Evolutionary conservation across 2,329 filamentous ascomycete species (phyloP).

Genomic region (Volutella citrinella): DNA sequence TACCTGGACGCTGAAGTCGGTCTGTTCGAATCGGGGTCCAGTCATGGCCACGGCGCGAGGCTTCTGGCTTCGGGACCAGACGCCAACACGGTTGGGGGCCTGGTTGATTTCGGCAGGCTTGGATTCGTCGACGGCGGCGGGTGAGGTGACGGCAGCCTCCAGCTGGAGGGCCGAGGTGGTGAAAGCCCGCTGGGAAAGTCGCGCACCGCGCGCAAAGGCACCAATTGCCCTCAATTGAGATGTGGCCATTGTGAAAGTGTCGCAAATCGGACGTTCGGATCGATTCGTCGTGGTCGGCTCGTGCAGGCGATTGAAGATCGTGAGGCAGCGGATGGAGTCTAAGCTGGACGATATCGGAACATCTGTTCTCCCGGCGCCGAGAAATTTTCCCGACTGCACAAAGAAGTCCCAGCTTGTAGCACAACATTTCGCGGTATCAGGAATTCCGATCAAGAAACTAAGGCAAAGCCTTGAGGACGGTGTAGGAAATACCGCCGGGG

Average conservation of each 20-base stretch:
- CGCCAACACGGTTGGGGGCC: conserved; percentile 77
- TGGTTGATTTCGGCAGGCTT: conserved; percentile 58
- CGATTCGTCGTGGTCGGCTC: conserved; percentile 22
- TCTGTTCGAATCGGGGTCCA: conserved; percentile 96
- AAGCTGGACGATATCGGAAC: conserved; percentile 13
- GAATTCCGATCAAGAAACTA: too few relatives aligned
- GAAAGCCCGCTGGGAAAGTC: conserved; percentile 46
- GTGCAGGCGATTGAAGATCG: conserved; percentile 15
- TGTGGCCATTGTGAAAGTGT: conserved; percentile 36
- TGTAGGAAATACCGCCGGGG: too few relatives aligned
- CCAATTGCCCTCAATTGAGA: conserved; percentile 46
- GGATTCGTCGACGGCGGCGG: conserved; percentile 40
- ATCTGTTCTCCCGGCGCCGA: conserved; percentile 22
- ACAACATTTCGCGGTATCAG: too few relatives aligned
- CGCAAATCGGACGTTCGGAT: conserved; percentile 23
- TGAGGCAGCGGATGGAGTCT: conserved; percentile 21
- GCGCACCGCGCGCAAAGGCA: conserved; percentile 42
- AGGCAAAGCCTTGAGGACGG: too few relatives aligned
- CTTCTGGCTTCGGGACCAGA: conserved; percentile 87
- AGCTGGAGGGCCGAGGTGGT: conserved; percentile 45
- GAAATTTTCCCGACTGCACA: conserved; percentile 19
- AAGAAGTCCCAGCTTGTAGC: too few relatives aligned
- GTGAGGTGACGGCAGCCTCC: conserved; percentile 41
- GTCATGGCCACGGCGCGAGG: conserved; percentile 81
- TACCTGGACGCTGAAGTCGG: conserved; percentile 89